A percentile compares a stretch with the other conserved stretches of the same genome.
Evolutionary conservation across 176 grass and related monocot genomes (phyloP).

Genomic region (Avena atlantica): DNA sequence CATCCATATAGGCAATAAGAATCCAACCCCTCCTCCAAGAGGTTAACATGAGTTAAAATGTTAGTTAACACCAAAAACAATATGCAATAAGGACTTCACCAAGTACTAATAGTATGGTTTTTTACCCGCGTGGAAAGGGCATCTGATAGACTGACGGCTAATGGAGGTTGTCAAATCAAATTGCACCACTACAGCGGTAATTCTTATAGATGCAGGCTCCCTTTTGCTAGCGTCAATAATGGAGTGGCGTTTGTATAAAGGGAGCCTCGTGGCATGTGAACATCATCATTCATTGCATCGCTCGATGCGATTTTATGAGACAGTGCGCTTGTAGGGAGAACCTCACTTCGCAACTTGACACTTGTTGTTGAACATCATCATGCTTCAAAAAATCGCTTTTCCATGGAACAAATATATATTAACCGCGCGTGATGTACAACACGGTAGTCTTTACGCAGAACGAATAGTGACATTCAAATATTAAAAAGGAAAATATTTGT

Average conservation of each 20-base stretch:
- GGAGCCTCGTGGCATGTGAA: neutral
- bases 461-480: constrained; percentile 1
- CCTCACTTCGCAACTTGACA: constrained; percentile 70
- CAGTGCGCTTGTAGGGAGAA: constrained; percentile 35
- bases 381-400: constrained; percentile 24
- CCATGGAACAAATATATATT: neutral
- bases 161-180: neutral
- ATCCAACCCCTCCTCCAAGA: no score
- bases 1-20: no score
- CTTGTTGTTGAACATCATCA: constrained; percentile 45
- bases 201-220: constrained; percentile 1
- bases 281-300: constrained; percentile 42
- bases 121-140: neutral
- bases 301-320: neutral
- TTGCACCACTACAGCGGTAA: neutral
- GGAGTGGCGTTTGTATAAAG: neutral
- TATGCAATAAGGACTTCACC: neutral
- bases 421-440: constrained; percentile 12
- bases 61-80: neutral
- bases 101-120: neutral
- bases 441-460: neutral
- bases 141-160: neutral
- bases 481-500: constrained; percentile 30
- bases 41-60: neutral
- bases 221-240: neutral